Percentiles rank a stretch among this genome's conserved stretches.
Conservation (phyloP, 768 basidiomycete genomes). For the Leccinum aurantiacum region DNA sequence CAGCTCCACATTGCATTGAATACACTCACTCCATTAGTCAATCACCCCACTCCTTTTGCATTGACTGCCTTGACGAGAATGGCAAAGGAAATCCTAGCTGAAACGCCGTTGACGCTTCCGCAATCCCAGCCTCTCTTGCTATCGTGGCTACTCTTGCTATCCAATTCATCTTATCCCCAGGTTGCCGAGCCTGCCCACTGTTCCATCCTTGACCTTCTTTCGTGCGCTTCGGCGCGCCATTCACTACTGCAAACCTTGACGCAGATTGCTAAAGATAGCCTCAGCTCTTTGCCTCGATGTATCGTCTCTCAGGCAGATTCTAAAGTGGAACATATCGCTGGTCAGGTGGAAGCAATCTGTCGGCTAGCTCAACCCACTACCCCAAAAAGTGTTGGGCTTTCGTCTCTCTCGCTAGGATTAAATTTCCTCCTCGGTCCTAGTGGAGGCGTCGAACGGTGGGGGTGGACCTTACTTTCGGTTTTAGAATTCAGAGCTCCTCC, state of each 20-base stretch:
- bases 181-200: conserved; percentile 50
- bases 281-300: conserved; percentile 70
- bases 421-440: conserved; percentile 72
- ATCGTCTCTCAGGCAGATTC: conserved; percentile 69
- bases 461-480: conserved; percentile 81
- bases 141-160: conserved; percentile 71
- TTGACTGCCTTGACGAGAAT: conserved; percentile 57
- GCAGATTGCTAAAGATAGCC: conserved; percentile 60
- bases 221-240: conserved; percentile 42
- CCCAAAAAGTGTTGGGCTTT: conserved; percentile 27
- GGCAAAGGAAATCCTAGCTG: conserved; percentile 51
- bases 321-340: conserved; percentile 68
- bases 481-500: conserved; percentile 68
- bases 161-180: conserved; percentile 53
- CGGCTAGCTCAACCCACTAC: conserved; percentile 35
- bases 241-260: conserved; percentile 56
- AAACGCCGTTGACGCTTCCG: conserved; percentile 63
- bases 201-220: conserved; percentile 49
- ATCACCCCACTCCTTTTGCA: conserved; percentile 70
- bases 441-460: conserved; percentile 90
- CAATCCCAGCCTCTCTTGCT: conserved; percentile 67
- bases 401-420: conserved; percentile 51
- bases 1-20: conserved; percentile 85
- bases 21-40: conserved; percentile 64
- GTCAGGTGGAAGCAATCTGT: conserved; percentile 72